Evolutionary conservation across 2,329 filamentous ascomycete species (phyloP).

Genomic region (Scedosporium minutisporum): DNA sequence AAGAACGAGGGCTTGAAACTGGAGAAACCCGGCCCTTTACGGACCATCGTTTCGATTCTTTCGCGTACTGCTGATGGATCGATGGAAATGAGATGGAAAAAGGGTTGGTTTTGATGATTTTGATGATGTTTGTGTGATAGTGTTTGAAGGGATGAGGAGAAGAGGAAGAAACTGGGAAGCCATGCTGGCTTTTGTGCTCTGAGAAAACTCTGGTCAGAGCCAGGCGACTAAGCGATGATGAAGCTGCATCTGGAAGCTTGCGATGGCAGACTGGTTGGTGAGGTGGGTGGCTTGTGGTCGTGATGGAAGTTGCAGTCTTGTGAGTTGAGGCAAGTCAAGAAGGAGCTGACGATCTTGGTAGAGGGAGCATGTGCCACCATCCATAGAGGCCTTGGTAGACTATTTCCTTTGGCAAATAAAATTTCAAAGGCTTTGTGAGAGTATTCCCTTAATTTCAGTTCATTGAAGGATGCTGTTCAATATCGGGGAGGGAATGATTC

Average conservation of each 20-base stretch:
- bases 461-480: too few species aligned
- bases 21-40: not conserved
- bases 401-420: not conserved
- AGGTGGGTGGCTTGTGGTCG: not conserved
- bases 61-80: not conserved
- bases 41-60: not conserved
- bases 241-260: not conserved
- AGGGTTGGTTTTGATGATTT: not conserved
- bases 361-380: not conserved
- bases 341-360: not conserved
- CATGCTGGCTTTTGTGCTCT: too few species aligned
- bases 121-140: not conserved
- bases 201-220: too few species aligned
- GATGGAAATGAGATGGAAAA: not conserved
- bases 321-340: not conserved
- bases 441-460: too few species aligned
- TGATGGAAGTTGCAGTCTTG: not conserved
- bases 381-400: not conserved
- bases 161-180: not conserved
- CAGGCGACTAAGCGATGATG: too few species aligned
- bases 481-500: too few species aligned
- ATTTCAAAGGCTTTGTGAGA: too few species aligned
- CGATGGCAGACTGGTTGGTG: not conserved
- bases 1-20: slow-evolving; percentile 14
- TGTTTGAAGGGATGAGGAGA: not conserved